Conservation (phyloP, 106 monocot genomes). For the Narthecium ossifragum region DNA sequence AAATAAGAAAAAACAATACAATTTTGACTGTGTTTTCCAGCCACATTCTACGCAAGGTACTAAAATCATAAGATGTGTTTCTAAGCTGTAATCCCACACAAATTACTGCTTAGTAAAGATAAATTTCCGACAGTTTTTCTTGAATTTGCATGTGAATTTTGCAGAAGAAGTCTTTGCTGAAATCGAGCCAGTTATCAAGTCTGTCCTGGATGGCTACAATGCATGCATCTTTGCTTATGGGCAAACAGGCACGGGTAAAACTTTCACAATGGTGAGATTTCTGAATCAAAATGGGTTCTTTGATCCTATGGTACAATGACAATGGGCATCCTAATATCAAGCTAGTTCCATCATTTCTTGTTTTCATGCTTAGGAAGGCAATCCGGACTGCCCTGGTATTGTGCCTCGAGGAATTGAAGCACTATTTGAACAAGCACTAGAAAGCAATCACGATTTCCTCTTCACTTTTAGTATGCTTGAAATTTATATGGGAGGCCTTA, state of each 20-base stretch:
- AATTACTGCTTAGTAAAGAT: background rate
- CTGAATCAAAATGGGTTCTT: background rate
- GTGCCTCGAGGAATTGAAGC: slow-evolving; percentile 46
- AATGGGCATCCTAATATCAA: background rate
- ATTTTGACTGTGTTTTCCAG: slow-evolving; percentile 59
- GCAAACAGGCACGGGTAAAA: slow-evolving; percentile 68
- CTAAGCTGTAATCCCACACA: background rate
- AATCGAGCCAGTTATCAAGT: slow-evolving; percentile 65
- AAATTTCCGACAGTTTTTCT: background rate
- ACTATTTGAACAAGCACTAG: slow-evolving; percentile 40
- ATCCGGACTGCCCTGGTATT: slow-evolving; percentile 34
- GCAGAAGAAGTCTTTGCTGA: slow-evolving; percentile 68
- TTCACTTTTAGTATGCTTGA: slow-evolving; percentile 85
- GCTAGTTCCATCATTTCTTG: background rate
- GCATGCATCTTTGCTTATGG: slow-evolving; percentile 74
- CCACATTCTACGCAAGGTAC: slow-evolving; percentile 64
- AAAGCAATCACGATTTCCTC: slow-evolving; percentile 30
- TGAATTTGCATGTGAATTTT: slow-evolving; percentile 1
- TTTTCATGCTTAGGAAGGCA: slow-evolving; percentile 56
- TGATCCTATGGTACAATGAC: background rate
- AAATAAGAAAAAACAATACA: slow-evolving; percentile 38
- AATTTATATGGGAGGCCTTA: slow-evolving; percentile 67
- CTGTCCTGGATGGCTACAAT: slow-evolving; percentile 67
- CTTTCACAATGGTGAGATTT: slow-evolving; percentile 51
- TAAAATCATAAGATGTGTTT: background rate